Evolutionary conservation across 2,329 filamentous ascomycete genomes (phyloP).

Genomic region (Colletotrichum simmondsii): DNA sequence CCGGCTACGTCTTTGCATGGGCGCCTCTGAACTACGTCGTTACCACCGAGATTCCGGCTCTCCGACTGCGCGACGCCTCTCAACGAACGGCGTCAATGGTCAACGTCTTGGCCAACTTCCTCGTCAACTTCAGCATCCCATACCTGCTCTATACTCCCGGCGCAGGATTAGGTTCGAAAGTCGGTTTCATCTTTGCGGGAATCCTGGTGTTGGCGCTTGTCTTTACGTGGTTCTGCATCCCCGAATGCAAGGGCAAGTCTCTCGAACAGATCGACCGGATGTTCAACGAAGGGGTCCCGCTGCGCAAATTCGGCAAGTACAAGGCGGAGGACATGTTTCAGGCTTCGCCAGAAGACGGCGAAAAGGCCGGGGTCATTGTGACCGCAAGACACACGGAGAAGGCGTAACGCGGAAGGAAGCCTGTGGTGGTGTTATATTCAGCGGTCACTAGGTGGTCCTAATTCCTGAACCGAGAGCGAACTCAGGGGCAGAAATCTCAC

Average conservation of each 20-base stretch:
- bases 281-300: conserved; percentile 34
- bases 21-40: conserved; percentile 49
- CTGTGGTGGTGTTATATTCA: background rate
- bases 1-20: conserved; percentile 48
- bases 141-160: conserved; percentile 33
- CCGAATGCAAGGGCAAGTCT: conserved; percentile 39
- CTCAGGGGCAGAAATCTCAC: background rate
- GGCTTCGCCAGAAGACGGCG: background rate
- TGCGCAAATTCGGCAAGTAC: conserved; percentile 37
- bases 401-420: conserved; percentile 1
- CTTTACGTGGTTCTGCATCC: conserved; percentile 35
- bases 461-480: background rate
- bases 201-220: conserved; percentile 32
- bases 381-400: conserved; percentile 17
- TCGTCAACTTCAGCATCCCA: conserved; percentile 37
- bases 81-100: conserved; percentile 32
- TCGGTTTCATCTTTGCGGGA: conserved; percentile 37
- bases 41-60: conserved; percentile 45
- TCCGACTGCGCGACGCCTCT: conserved; percentile 26
- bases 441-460: background rate
- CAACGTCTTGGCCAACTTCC: conserved; percentile 37
- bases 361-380: conserved; percentile 10
- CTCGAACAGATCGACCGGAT: conserved; percentile 40
- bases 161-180: conserved; percentile 31
- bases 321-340: conserved; percentile 15